Evolutionary conservation across 208 protist species (phyloP).

Genomic region (Acanthamoeba sp.): DNA sequence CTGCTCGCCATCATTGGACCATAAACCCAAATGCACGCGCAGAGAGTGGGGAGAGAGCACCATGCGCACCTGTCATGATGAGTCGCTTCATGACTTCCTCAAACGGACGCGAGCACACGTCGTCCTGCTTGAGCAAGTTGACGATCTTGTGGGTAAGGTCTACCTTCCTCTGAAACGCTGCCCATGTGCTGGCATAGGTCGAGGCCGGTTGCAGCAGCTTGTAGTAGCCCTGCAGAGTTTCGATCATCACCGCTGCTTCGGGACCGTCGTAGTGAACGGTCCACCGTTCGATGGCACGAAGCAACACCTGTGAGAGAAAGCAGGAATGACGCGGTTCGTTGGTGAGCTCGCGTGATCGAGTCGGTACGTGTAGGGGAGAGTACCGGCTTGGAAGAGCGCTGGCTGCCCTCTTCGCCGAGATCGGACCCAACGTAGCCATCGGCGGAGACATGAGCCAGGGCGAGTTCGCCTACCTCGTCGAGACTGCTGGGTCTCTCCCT

Average conservation of each 20-base stretch:
- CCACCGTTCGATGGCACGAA: conserved; percentile 48
- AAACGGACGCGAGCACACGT: background rate
- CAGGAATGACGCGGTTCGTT: no score
- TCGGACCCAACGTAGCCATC: conserved; percentile 48
- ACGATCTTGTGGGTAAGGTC: conserved; percentile 34
- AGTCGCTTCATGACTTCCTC: conserved; percentile 54
- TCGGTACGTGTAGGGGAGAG: background rate
- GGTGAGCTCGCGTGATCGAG: no score
- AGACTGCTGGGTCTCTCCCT: conserved; percentile 5
- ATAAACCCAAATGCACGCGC: background rate
- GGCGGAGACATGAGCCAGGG: conserved; percentile 20
- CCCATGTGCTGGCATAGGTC: conserved; percentile 2
- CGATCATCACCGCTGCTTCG: conserved; percentile 1
- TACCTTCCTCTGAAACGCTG: background rate
- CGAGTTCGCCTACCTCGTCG: conserved; percentile 33
- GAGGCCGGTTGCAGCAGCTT: conserved; percentile 34
- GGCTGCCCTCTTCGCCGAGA: conserved; percentile 19
- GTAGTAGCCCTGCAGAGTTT: conserved; percentile 40
- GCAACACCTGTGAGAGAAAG: background rate
- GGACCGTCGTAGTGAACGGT: conserved; percentile 46
- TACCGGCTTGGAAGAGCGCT: conserved; percentile 26
- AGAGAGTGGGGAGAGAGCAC: background rate
- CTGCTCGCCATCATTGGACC: background rate
- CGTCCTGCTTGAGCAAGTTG: conserved; percentile 19
- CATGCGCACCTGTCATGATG: background rate